phyloP scores from a whole-genome alignment of 1,139 yeast genomes.

The Candida glucosophila region DNA sequence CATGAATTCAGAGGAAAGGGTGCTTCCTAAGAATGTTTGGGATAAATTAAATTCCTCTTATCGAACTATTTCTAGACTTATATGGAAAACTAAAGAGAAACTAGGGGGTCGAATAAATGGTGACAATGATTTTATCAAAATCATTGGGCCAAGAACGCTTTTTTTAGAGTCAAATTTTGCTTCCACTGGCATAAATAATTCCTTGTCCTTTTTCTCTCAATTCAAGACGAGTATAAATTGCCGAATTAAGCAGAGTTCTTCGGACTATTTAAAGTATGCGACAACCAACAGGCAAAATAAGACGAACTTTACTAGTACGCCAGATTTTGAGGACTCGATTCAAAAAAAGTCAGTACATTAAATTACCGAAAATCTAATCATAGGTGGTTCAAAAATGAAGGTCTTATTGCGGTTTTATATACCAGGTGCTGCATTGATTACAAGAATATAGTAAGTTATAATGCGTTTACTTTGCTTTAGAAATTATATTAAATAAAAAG shows the following conservation, averaged over 20 bases:
- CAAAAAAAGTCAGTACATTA: no score
- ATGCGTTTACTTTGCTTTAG: not conserved
- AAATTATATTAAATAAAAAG: not conserved
- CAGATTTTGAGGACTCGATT: slow-evolving; percentile 32
- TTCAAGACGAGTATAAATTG: not conserved
- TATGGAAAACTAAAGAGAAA: slow-evolving; percentile 3
- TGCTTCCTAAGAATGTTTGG: not conserved
- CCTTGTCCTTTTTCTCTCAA: slow-evolving; percentile 1
- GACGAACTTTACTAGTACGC: slow-evolving; percentile 34
- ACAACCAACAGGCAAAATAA: slow-evolving; percentile 30
- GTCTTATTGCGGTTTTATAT: no score
- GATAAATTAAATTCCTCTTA: not conserved
- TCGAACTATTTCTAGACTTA: not conserved
- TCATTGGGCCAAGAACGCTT: slow-evolving; percentile 49
- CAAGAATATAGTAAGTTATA: not conserved
- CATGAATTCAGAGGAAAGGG: not conserved
- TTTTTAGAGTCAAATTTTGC: slow-evolving; percentile 34
- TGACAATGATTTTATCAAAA: slow-evolving; percentile 32
- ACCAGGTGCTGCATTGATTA: not conserved
- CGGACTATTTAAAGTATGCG: slow-evolving; percentile 41
- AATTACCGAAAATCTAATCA: no score
- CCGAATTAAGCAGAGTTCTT: slow-evolving; percentile 2
- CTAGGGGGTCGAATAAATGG: slow-evolving; percentile 19
- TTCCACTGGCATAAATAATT: slow-evolving; percentile 3
- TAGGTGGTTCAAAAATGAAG: no score